Evolutionary conservation across 1,284 basidiomycete genomes (phyloP).

Genomic region (Papiliotrema laurentii): DNA sequence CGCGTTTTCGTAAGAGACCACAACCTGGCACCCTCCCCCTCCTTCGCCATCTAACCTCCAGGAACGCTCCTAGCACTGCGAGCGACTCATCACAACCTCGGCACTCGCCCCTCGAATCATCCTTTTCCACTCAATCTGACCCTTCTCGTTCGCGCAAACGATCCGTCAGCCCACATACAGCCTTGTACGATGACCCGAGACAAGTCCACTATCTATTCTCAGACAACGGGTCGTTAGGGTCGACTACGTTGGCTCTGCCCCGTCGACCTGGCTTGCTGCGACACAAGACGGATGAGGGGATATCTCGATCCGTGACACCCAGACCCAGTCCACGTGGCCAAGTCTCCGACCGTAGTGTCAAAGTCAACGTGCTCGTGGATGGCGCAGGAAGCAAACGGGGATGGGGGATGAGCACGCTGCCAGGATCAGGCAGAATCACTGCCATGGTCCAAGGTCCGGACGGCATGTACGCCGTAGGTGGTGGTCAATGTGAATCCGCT

Average conservation of each 20-base stretch:
- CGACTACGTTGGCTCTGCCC: neutral
- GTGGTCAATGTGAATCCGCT: slow-evolving; percentile 46
- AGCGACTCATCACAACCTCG: slow-evolving; percentile 10
- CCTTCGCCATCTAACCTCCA: neutral
- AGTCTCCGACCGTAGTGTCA: slow-evolving; percentile 13
- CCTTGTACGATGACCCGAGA: slow-evolving; percentile 41
- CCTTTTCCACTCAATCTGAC: slow-evolving; percentile 2
- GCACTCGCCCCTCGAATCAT: slow-evolving; percentile 2
- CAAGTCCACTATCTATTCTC: slow-evolving; percentile 16
- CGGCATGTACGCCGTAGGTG: slow-evolving; percentile 41
- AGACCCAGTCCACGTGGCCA: slow-evolving; percentile 8
- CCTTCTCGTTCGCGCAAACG: neutral
- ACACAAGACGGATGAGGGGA: slow-evolving; percentile 23
- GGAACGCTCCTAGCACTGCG: neutral
- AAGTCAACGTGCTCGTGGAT: slow-evolving; percentile 28
- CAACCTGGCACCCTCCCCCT: neutral
- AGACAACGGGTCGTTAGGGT: neutral
- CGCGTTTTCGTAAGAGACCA: slow-evolving; percentile 22
- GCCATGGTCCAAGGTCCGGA: slow-evolving; percentile 42
- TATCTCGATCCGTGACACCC: slow-evolving; percentile 12
- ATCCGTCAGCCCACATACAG: slow-evolving; percentile 5
- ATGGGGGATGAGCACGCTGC: slow-evolving; percentile 17
- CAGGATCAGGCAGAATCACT: slow-evolving; percentile 29
- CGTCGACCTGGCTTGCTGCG: slow-evolving; percentile 13
- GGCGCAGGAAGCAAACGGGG: slow-evolving; percentile 9